These are phyloP conservation scores for Alternaria consortialis DNA, from an alignment of 2,329 filamentous ascomycete species.

Conservation along the genomic window DNA sequence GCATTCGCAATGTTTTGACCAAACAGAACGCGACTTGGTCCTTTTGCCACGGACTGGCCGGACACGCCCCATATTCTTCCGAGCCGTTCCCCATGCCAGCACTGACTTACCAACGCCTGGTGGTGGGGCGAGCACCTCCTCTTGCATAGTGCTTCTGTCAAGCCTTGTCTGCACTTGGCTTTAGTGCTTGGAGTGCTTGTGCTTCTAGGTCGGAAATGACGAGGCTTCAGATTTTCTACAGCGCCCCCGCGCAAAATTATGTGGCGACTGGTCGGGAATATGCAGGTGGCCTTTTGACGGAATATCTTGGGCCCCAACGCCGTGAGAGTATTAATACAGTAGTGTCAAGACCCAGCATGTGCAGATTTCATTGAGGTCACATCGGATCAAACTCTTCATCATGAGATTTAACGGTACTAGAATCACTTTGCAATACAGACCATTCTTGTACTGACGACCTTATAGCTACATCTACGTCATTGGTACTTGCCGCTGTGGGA, in stretches of 20 bases:
- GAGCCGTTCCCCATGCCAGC: background rate
- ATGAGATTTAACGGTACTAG: background rate
- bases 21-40: conserved; percentile 3
- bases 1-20: background rate
- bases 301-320: background rate
- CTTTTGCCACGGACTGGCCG: background rate
- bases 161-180: conserved; percentile 30
- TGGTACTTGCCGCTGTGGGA: conserved; percentile 19
- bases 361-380: background rate
- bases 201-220: conserved; percentile 11
- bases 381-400: background rate
- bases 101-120: background rate
- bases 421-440: background rate
- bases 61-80: background rate
- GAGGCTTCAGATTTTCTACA: background rate
- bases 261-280: conserved; percentile 8
- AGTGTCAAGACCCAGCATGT: background rate
- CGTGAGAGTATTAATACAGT: background rate
- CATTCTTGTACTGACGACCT: background rate
- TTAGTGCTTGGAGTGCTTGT: conserved; percentile 31
- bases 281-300: conserved; percentile 1
- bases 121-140: background rate
- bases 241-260: background rate
- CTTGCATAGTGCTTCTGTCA: background rate
- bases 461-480: conserved; percentile 11